phyloP scores from a whole-genome alignment of 768 basidiomycete species.

The Dentipellis sp. region DNA sequence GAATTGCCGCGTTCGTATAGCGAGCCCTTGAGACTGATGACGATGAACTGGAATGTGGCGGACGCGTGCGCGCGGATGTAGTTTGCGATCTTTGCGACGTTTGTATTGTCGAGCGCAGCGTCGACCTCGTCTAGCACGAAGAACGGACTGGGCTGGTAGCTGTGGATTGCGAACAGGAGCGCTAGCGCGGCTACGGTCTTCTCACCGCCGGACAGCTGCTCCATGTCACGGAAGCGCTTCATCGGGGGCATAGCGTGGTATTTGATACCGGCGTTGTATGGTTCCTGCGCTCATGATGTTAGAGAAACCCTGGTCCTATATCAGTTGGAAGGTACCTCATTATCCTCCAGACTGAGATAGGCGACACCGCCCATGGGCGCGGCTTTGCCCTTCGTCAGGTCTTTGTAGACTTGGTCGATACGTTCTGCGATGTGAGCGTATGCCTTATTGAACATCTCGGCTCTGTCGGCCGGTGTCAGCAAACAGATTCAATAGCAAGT shows the following conservation, averaged over 20 bases:
- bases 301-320: background rate
- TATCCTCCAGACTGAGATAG: conserved; percentile 92
- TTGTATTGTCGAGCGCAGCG: conserved; percentile 97
- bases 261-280: conserved; percentile 84
- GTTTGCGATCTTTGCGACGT: conserved; percentile 90
- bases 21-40: conserved; percentile 93
- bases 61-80: conserved; percentile 86
- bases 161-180: conserved; percentile 92
- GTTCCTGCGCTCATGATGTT: conserved; percentile 43
- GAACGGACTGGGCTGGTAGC: conserved; percentile 95
- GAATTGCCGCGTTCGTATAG: conserved; percentile 87
- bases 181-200: conserved; percentile 99
- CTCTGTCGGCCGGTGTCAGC: conserved; percentile 24
- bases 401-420: conserved; percentile 96
- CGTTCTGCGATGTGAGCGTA: conserved; percentile 93
- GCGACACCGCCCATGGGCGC: conserved; percentile 94
- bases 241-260: conserved; percentile 99
- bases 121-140: conserved; percentile 99
- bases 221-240: conserved; percentile 99
- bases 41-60: conserved; percentile 86
- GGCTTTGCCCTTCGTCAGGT: conserved; percentile 91
- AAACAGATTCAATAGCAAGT: background rate
- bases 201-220: conserved; percentile 95
- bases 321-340: conserved; percentile 49
- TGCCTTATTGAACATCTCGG: conserved; percentile 89